A percentile compares a stretch with the other conserved stretches of the same genome.
phyloP scores from a whole-genome alignment of 495 filamentous ascomycete species.

The Usnea hakonensis region DNA sequence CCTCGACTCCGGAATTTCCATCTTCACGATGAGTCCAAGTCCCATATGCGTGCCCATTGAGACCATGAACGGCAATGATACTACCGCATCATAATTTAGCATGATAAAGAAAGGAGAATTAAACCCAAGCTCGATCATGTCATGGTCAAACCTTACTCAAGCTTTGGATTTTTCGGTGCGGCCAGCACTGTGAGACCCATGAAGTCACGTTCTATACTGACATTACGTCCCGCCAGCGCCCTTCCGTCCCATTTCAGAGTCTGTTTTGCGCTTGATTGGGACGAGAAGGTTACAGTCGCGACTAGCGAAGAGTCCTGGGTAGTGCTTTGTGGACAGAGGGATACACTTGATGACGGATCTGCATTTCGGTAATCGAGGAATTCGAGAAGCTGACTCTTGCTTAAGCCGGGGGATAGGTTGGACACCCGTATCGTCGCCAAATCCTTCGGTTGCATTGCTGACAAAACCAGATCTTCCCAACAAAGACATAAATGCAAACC shows the following conservation, averaged over 20 bases:
- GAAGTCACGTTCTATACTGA: slow-evolving; percentile 7
- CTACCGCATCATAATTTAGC: not conserved
- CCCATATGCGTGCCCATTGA: slow-evolving; percentile 5
- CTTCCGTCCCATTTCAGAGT: slow-evolving; percentile 1
- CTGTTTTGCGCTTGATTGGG: not conserved
- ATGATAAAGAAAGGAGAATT: not conserved
- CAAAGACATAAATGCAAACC: too few relatives aligned
- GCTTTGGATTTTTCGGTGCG: not conserved
- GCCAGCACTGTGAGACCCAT: slow-evolving; percentile 2
- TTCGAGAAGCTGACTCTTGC: not conserved
- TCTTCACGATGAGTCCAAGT: slow-evolving; percentile 3
- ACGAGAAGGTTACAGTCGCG: slow-evolving; percentile 6
- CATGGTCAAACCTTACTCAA: slow-evolving; percentile 1
- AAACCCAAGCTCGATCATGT: not conserved
- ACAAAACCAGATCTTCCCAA: not conserved
- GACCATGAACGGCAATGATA: slow-evolving; percentile 10
- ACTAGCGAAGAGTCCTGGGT: not conserved
- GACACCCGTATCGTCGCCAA: slow-evolving; percentile 1
- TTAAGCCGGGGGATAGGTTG: not conserved
- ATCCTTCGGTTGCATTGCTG: slow-evolving; percentile 10
- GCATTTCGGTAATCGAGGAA: not conserved
- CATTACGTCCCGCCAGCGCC: not conserved
- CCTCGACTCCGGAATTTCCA: not conserved
- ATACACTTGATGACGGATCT: not conserved
- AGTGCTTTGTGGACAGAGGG: not conserved